Base-by-base conservation (phyloP, 2,329 filamentous ascomycete species). In the Teratosphaeria destructans region DNA sequence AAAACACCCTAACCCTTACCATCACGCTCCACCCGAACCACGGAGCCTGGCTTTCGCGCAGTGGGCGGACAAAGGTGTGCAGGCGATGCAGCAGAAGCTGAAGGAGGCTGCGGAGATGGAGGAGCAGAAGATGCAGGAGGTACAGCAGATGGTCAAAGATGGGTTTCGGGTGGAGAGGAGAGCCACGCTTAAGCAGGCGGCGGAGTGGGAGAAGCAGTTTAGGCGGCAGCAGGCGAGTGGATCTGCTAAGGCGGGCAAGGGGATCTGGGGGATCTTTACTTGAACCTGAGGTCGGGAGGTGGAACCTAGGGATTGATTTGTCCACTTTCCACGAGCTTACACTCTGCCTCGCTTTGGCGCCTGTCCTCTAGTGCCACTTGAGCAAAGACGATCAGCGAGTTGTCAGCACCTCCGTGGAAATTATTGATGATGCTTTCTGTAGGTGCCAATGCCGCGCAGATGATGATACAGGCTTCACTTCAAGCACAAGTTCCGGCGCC, bases 41-140 rank as follows among this genome's bases (percentile, higher is more conserved):
- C 32, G 29, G 16, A 39, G 52, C 19, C 55, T 54, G 19, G 12
- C 37, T 43, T 43, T 57, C 14, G 58, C 43, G 10, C 6, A 56
- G 19, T 60, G 58, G 58, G 59, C 47, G 3, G 59, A 60, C n/a
- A 57, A 54, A 29, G 32, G 39, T 8, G 39, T 52, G 47, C 55
- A 57, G 34, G 56, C 57, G 52, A 39, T 37, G 26, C 47, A 54
- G 56, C 55, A 60, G 29, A 11, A n/a, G 8, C 16, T 49, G n/a
- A 49, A 19, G n/a, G 43, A 49, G 5, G 43, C 43, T 6, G 43
- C 43, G n/a, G 10, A 49, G 43, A 8, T 49, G n/a, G 43, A 49
- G n/a, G 43, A 49, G n/a, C 43, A 49, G 16, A 49, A 49, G 43
- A 11, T 49, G 8, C n/a, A 19, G 19, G 43, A 49, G 43, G 43